Conservation (phyloP, 345 rosid species). For the Corymbia maculata region DNA sequence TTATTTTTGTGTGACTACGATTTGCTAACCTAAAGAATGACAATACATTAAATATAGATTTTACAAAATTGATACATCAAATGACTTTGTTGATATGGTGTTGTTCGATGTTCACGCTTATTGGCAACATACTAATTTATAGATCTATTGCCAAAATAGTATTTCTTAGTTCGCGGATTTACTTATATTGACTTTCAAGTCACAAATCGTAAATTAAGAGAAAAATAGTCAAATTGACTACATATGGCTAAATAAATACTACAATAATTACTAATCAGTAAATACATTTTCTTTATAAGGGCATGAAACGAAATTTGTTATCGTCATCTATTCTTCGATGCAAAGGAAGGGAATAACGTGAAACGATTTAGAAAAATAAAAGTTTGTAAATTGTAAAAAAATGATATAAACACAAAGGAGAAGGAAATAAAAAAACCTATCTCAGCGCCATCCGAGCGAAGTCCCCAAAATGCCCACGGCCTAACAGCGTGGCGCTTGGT, state of each 20-base stretch:
- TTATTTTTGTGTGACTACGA: not conserved
- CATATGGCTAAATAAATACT: not conserved
- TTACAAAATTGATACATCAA: not conserved
- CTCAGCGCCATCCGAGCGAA: not conserved
- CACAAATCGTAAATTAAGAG: rapidly evolving
- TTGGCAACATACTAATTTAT: not conserved
- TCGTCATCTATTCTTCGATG: not conserved
- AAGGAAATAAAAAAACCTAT: not conserved
- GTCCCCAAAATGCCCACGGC: not conserved
- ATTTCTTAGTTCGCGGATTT: not conserved
- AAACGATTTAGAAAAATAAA: not conserved
- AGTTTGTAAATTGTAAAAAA: not conserved
- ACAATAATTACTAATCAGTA: not conserved
- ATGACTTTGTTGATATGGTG: rapidly evolving
- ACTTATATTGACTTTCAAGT: not conserved
- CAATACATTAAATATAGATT: not conserved
- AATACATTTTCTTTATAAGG: not conserved
- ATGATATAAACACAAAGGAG: not conserved
- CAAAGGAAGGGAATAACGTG: not conserved
- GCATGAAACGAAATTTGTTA: not conserved
- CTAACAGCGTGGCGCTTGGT: not conserved
- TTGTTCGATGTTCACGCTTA: not conserved
- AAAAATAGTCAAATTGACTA: not conserved
- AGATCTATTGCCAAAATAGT: not conserved
- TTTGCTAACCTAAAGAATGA: not conserved